Base-by-base conservation (phyloP, 2,329 filamentous ascomycete species). In the Fusarium fujikuroi region DNA sequence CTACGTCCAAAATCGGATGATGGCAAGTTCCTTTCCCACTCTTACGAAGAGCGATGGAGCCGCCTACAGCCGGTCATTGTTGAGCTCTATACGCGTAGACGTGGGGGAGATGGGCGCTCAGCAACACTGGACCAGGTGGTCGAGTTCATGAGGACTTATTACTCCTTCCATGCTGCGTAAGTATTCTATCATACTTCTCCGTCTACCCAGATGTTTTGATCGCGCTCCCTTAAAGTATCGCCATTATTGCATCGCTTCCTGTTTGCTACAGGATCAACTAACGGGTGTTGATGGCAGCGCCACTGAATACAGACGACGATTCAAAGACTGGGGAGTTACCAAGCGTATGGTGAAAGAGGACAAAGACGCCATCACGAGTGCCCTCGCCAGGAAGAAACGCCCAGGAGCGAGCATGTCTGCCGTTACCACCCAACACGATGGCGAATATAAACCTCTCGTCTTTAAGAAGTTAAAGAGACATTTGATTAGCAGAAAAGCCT, bases 191-290 rank as follows among this genome's bases (percentile, higher is more conserved):
- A 16, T 18, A 18, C n/a, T 18, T 4, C 0, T 9, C 9, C 8
- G 2, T 43, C 42, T 5, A 11, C 15, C 9, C 0, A 11, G 5
- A 43, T 23, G 21, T 9, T 1, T n/a, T n/a, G 2, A 15, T 9
- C n/a, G 4, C 5, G 14, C 6, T 6, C 6, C 14, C 23, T 23
- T 0, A 3, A 18, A 0, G 9, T 7, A 2, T 18, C n/a, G 7
- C n/a, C 6, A 23, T 8, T 7, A 11, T 11, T 16, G 9, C 1
- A 18, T 4, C 1, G 15, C 9, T 43, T 9, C 5, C 15, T 1
- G 9, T 7, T 18, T 6, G 3, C 4, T 8, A 18, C 0, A 23
- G 15, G 14, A 1, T 1, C 0, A 11, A 4, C 15, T 43, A 12
- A 46, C 5, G 18, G 11, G 0, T 6, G 2, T 46, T 4, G 4